phyloP scores from a whole-genome alignment of 208 protist species.

The Trypanosoma scelopori region DNA sequence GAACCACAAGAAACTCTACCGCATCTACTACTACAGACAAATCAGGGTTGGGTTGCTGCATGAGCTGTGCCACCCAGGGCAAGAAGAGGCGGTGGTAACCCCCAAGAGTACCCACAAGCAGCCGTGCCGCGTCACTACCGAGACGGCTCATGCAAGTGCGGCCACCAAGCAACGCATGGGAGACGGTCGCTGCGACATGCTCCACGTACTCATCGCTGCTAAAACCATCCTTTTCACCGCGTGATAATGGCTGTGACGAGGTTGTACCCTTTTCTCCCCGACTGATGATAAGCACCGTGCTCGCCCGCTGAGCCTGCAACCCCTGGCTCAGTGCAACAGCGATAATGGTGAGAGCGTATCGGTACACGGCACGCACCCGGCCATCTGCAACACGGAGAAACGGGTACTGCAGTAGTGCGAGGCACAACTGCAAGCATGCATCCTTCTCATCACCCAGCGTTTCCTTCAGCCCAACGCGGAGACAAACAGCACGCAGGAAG shows the following conservation, averaged over 20 bases:
- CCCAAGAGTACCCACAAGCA: slow-evolving; percentile 64
- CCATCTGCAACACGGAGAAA: slow-evolving; percentile 51
- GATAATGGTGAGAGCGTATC: slow-evolving; percentile 56
- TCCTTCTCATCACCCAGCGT: slow-evolving; percentile 21
- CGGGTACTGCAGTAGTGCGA: slow-evolving; percentile 60
- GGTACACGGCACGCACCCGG: slow-evolving; percentile 55
- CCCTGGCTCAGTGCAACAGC: slow-evolving; percentile 49
- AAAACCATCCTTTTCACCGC: not conserved
- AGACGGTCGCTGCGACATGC: slow-evolving; percentile 30
- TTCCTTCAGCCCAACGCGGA: slow-evolving; percentile 26
- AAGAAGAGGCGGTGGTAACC: slow-evolving; percentile 78
- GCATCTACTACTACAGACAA: slow-evolving; percentile 23
- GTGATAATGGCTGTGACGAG: not conserved
- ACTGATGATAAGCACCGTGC: slow-evolving; percentile 49
- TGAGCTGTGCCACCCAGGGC: slow-evolving; percentile 39
- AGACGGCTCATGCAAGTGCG: slow-evolving; percentile 31
- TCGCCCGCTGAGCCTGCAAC: slow-evolving; percentile 19
- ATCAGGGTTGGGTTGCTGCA: slow-evolving; percentile 9
- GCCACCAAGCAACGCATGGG: slow-evolving; percentile 38
- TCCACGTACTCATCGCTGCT: slow-evolving; percentile 29
- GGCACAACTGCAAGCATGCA: slow-evolving; percentile 44
- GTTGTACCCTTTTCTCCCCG: slow-evolving; percentile 5
- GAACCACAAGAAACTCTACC: slow-evolving; percentile 17
- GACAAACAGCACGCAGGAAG: slow-evolving; percentile 60
- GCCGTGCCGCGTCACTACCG: slow-evolving; percentile 57